Percentiles rank a stretch among this genome's conserved stretches.
Conservation (phyloP, 2,329 filamentous ascomycete species). For the Thelonectria olida region DNA sequence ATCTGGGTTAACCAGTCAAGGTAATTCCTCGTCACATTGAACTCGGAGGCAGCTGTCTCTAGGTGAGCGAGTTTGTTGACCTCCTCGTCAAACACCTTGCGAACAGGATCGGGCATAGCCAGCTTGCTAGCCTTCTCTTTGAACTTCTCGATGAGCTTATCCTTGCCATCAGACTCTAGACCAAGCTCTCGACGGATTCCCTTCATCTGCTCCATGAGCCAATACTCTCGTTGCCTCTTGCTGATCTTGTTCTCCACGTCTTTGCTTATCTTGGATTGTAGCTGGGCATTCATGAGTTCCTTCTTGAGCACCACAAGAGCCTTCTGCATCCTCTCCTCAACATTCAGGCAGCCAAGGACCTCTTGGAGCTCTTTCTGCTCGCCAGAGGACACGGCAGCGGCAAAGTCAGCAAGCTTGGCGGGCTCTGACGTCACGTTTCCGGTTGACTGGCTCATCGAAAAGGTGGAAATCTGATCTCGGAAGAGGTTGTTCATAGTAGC, state of each 20-base stretch:
- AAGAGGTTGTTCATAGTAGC: slow-evolving; percentile 94
- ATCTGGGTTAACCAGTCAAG: slow-evolving; percentile 99
- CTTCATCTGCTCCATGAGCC: slow-evolving; percentile 99
- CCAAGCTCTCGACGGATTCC: slow-evolving; percentile 95
- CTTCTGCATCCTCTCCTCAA: slow-evolving; percentile 92
- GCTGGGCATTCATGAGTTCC: slow-evolving; percentile 96
- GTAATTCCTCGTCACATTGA: slow-evolving; percentile 98
- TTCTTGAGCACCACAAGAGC: slow-evolving; percentile 94
- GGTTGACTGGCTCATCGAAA: slow-evolving; percentile 93
- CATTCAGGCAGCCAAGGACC: slow-evolving; percentile 86
- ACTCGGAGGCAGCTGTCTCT: slow-evolving; percentile 95
- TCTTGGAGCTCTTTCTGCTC: slow-evolving; percentile 93
- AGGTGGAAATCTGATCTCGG: slow-evolving; percentile 96
- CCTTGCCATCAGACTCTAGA: slow-evolving; percentile 96
- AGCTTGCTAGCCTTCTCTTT: slow-evolving; percentile 93
- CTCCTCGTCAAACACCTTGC: slow-evolving; percentile 98
- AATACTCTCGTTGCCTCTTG: slow-evolving; percentile 97
- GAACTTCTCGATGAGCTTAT: slow-evolving; percentile 97
- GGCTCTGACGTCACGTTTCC: slow-evolving; percentile 96
- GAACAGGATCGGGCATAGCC: slow-evolving; percentile 95
- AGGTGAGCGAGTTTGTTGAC: slow-evolving; percentile 96
- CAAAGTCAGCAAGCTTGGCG: slow-evolving; percentile 95
- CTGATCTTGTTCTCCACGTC: slow-evolving; percentile 98
- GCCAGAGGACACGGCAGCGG: slow-evolving; percentile 93
- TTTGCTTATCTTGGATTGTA: slow-evolving; percentile 97